Conservation (phyloP, 148 eudicot species). For the Limonium bicolor region DNA sequence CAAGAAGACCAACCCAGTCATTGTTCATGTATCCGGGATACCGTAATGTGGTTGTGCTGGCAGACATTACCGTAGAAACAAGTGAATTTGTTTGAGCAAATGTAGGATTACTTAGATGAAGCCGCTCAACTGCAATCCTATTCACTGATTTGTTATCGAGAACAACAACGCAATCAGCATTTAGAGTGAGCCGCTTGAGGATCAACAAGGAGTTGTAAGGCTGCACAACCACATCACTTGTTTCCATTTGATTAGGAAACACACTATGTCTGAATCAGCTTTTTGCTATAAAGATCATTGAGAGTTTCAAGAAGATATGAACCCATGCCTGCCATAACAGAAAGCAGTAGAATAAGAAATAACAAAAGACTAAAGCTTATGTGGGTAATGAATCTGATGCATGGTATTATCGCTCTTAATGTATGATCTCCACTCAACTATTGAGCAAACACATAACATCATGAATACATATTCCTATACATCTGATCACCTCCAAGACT, state of each 20-base stretch:
- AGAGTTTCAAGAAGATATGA: conserved; percentile 86
- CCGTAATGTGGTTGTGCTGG: conserved; percentile 97
- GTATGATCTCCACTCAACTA: not conserved
- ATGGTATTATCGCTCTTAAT: not conserved
- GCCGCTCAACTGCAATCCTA: conserved; percentile 92
- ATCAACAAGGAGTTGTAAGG: conserved; percentile 92
- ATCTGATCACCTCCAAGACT: too few relatives aligned
- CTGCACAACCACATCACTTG: conserved; percentile 92
- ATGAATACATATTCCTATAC: too few relatives aligned
- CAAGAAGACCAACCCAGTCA: conserved; percentile 96
- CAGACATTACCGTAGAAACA: conserved; percentile 96
- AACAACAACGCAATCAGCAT: conserved; percentile 97
- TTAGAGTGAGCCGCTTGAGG: conserved; percentile 80
- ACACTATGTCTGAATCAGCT: conserved; percentile 94
- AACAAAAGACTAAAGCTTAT: not conserved
- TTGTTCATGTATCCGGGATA: conserved; percentile 98
- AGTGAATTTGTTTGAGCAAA: conserved; percentile 88
- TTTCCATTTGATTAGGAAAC: conserved; percentile 88
- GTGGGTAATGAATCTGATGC: not conserved
- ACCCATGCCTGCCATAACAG: conserved; percentile 63
- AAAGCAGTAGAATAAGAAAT: not conserved
- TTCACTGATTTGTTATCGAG: conserved; percentile 91
- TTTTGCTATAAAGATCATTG: conserved; percentile 96
- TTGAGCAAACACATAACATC: not conserved
- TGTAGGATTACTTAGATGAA: conserved; percentile 82